These are phyloP conservation scores for Mortierella sp. DNA, from an alignment of 371 early-diverging fungal species.

Conservation along the genomic window DNA sequence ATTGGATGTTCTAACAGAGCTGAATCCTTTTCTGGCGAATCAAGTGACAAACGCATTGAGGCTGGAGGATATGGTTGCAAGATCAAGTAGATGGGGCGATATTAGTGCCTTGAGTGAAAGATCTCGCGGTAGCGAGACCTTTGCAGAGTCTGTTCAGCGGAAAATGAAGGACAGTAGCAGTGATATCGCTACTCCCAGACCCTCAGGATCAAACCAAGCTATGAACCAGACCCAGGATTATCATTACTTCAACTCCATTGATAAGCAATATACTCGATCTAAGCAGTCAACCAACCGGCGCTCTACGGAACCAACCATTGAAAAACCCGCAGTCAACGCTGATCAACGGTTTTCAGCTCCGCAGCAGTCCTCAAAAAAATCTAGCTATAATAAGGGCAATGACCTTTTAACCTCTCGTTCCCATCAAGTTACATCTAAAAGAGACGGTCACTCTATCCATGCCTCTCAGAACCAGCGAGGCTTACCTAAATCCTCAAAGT, in stretches of 20 bases:
- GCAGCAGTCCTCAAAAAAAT: neutral
- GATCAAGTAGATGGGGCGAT: conserved; percentile 44
- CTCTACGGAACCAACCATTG: neutral
- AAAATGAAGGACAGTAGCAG: conserved; percentile 30
- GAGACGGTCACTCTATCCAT: neutral
- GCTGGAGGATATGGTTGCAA: conserved; percentile 36
- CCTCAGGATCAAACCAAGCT: neutral
- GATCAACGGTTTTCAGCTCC: neutral
- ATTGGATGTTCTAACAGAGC: conserved; percentile 60
- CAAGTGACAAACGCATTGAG: conserved; percentile 50
- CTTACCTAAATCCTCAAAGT: neutral
- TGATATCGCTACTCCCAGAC: conserved; percentile 23
- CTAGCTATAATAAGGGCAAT: neutral
- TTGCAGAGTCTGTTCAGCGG: conserved; percentile 38
- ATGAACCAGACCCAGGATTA: conserved; percentile 1
- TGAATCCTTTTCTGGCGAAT: conserved; percentile 69
- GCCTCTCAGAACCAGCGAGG: neutral
- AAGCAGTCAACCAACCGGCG: neutral
- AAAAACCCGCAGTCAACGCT: neutral
- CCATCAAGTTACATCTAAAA: neutral
- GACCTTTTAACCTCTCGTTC: neutral
- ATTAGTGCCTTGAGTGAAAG: conserved; percentile 23
- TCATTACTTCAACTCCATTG: neutral
- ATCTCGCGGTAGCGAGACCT: conserved; percentile 30
- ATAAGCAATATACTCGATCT: neutral